Base-by-base conservation (phyloP, 140 eudicot genomes). In the Anethum foeniculum region DNA sequence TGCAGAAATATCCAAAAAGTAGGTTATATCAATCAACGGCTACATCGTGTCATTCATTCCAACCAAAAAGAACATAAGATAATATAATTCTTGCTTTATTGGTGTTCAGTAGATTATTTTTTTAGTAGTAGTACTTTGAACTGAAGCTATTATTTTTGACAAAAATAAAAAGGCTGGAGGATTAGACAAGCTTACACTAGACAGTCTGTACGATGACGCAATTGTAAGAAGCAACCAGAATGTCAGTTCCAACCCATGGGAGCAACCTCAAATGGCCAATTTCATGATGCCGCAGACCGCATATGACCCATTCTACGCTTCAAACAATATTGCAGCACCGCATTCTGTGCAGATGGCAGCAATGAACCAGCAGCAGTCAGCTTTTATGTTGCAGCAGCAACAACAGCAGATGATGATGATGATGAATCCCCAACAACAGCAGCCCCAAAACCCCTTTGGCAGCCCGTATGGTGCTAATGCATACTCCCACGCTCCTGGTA, bases 181-280 rank as follows among this genome's bases (percentile, higher is more conserved):
- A 30, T 84, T 93, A 84, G 98, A 93, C 82, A 79, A 80, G 71
- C 93, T 89, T 62, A 93, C 96, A 65, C 87, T 93, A 48, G 93
- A 89, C 82, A 93, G 93, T 82, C 85, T 93, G 41, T 93, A 93
- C 39, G 95, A 93, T 44, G 96, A 91, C 49, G 98, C 95, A 58
- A 81, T 86, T 25, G 84, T 91, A 82, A 85, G 90, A 88, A 93
- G 83, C 84, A 93, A 88, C 83, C 95, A 89, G 76, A 78, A 72
- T 36, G 69, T 77, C 52, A 89, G 95, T 68, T 93, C 90, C 85
- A 93, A 93, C 84, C 98, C 97, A 21, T 93, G 98, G 98, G 97
- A 89, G 36, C 90, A 81, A 78, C 80, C 82, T 8, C 88, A 83
- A 7, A 30, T 74, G 83, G 80, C 76, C 39, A 80, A 72, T 46